Evolutionary conservation across 257 asterid species (phyloP), one percentile per base, ranked within the genome.

Genomic region (Jasminum sambac): DNA sequence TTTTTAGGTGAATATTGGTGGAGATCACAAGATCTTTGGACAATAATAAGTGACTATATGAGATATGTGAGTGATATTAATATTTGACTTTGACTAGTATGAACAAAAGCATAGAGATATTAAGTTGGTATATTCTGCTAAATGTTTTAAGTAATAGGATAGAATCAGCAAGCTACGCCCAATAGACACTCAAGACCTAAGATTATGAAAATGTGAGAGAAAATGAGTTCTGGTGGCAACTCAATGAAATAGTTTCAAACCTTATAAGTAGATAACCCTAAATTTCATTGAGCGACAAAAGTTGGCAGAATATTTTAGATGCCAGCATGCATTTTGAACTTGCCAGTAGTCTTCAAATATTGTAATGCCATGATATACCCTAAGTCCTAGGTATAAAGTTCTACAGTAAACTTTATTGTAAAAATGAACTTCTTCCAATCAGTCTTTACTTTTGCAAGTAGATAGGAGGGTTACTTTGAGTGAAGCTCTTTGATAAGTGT

Each of bases 401-500:
- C 17, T 13, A 4, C 68, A 10, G 14, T 19, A 52, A 52, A 52
- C 21, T 16, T 16, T 63, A 19, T 63, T 46, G 48, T 37, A 5
- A n/a, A 8, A 36, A 63, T 37, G 24, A 39, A 39, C 68, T 64
- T 64, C 13, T 21, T 64, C 68, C 21, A 14, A 38, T 36, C 6
- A 17, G 17, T 17, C n/a, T 39, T 16, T 40, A 38, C 70, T 70
- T 70, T 67, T 60, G 44, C 78, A 91, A 92, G 96, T 91, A 77
- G 97, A 92, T 78, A 74, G 82, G 76, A 97, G 98, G 70, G 88
- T 92, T 72, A 80, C 95, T 52, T 73, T 92, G 21, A 75, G 90
- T 63, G 98, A 88, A 81, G 98, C 98, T 58, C n/a, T n/a, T n/a
- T n/a, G n/a, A n/a, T n/a, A n/a, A n/a, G n/a, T n/a, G n/a, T n/a